Base-by-base conservation (phyloP, 345 rosid genomes). In the Brassica nigra region DNA sequence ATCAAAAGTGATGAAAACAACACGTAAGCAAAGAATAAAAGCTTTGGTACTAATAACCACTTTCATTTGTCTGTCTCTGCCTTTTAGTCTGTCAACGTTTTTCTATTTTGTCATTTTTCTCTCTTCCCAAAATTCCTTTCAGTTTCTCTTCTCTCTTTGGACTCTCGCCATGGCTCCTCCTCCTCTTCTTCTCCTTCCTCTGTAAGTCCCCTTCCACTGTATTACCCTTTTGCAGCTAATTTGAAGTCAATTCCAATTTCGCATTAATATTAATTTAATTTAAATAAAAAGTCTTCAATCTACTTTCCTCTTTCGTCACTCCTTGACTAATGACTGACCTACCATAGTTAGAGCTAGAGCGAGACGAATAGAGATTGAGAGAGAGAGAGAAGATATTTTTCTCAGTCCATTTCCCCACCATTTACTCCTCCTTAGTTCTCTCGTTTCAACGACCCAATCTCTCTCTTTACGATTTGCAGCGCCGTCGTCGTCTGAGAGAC, bases 71-170 rank as follows among this genome's bases (percentile, higher is more conserved):
- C 76, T 30, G 61, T 75, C 76, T 57, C 71, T 4, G 15, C 0
- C 16, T 75, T 75, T 80, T 80, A 70, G 70, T 28, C 81, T 76
- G 78, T 81, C 86, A 78, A 81, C 84, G 83, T 74, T 81, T 78
- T 78, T 72, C 81, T 78, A 34, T 76, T 81, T 81, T 78, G 80
- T 81, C 86, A 57, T 73, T 73, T 66, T 44, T 59, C 74, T 68
- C 31, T 74, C 44, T 73, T 65, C 33, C n/a, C 5, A 39, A 59
- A 76, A 16, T 16, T 71, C 63, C 62, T 44, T 15, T 8, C 57
- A 15, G 3, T 36, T 72, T 37, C 47, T 55, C 62, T 55, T 7
- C n/a, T 18, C 61, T 20, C 80, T 75, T 71, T 34, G 77, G 42
- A 30, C 78, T 79, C 44, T 14, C 58, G 67, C 62, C 78, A 80